A percentile compares a stretch with the other conserved stretches of the same genome.
Evolutionary conservation across 495 filamentous ascomycete genomes (phyloP).

Genomic region (Penicillium mononematosum): DNA sequence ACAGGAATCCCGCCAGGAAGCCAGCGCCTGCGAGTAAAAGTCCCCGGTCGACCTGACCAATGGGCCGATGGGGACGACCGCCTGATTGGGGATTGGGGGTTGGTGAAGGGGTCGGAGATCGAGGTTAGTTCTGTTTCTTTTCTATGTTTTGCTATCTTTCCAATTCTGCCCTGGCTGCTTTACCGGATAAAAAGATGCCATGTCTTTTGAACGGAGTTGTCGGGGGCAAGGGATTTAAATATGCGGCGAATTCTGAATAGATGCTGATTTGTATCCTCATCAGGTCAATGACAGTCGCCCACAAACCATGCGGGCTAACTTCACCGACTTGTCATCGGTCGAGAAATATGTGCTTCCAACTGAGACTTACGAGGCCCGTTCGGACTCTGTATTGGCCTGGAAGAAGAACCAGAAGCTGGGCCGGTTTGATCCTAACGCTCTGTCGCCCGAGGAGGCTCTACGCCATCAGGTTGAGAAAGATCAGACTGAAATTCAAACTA

Average conservation of each 20-base stretch:
- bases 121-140: constrained; percentile 34
- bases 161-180: neutral
- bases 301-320: constrained; percentile 65
- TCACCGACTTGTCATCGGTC: constrained; percentile 73
- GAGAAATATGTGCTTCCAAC: constrained; percentile 82
- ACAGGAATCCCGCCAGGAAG: constrained; percentile 83
- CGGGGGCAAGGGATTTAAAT: neutral
- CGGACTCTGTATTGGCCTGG: constrained; percentile 87
- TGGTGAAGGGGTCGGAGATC: constrained; percentile 45
- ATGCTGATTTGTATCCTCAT: constrained; percentile 1
- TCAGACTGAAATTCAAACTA: constrained; percentile 56
- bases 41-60: constrained; percentile 36
- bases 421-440: constrained; percentile 86
- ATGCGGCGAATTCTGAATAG: neutral
- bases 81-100: constrained; percentile 38
- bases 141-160: constrained; percentile 6
- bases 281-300: constrained; percentile 83
- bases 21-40: constrained; percentile 61
- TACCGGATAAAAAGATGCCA: neutral
- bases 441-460: constrained; percentile 56
- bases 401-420: constrained; percentile 90
- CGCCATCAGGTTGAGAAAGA: constrained; percentile 66
- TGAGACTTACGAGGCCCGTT: constrained; percentile 76
- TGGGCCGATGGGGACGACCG: constrained; percentile 42
- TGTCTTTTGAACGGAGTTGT: no score